phyloP scores from a whole-genome alignment of 139 green algal genomes.

The Monoraphidium neglectum region DNA sequence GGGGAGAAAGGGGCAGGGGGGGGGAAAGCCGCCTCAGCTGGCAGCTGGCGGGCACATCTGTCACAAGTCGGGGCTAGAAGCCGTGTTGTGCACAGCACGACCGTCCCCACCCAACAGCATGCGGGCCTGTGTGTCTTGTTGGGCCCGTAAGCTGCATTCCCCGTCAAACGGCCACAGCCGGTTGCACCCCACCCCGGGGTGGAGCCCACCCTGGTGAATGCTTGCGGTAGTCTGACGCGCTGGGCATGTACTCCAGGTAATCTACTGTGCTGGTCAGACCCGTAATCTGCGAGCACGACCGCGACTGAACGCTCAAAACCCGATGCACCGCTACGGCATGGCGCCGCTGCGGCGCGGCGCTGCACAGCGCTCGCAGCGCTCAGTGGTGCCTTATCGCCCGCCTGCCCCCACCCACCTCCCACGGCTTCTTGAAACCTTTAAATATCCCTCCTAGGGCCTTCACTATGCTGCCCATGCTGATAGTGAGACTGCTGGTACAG shows the following conservation, averaged over 20 bases:
- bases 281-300: conserved; percentile 28
- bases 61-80: too few relatives aligned
- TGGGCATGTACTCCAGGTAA: conserved; percentile 44
- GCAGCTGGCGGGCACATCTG: too few relatives aligned
- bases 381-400: not conserved
- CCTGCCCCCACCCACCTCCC: conserved; percentile 26
- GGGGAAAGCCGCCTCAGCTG: too few relatives aligned
- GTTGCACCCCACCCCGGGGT: too few relatives aligned
- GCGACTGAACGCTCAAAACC: too few relatives aligned
- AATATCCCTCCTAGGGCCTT: conserved; percentile 16
- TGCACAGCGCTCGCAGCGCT: too few relatives aligned
- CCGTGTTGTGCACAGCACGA: too few relatives aligned
- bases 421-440: conserved; percentile 45
- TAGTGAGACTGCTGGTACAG: too few relatives aligned
- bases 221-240: conserved; percentile 41
- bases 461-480: not conserved
- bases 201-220: conserved; percentile 36
- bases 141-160: too few relatives aligned
- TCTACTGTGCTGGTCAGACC: conserved; percentile 39
- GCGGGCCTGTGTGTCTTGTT: too few relatives aligned
- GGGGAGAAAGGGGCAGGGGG: not conserved
- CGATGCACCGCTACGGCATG: not conserved
- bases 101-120: too few relatives aligned
- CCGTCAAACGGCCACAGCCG: too few relatives aligned
- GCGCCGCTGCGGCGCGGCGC: not conserved